A percentile compares a stretch with the other conserved stretches of the same genome.
Conservation (phyloP, 1,284 basidiomycete species). For the Paramarasmius palmivorus region DNA sequence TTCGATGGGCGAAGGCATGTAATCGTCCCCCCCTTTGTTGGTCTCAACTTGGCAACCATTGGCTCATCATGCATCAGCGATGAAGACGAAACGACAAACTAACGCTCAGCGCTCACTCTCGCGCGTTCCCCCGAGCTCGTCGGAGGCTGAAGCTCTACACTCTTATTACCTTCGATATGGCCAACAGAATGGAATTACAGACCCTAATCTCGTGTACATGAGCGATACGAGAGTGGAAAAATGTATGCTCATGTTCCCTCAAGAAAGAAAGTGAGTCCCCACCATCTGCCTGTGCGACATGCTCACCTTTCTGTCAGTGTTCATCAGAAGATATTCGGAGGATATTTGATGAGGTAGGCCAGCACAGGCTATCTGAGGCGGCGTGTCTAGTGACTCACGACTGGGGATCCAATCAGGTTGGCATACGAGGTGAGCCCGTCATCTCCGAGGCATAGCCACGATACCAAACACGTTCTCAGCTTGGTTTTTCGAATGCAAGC, state of each 20-base stretch:
- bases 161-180: slow-evolving; percentile 62
- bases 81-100: slow-evolving; percentile 56
- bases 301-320: slow-evolving; percentile 41
- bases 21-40: neutral
- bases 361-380: neutral
- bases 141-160: slow-evolving; percentile 70
- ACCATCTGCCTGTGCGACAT: neutral
- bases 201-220: slow-evolving; percentile 62
- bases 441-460: neutral
- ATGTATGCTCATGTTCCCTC: slow-evolving; percentile 82
- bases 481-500: slow-evolving; percentile 74
- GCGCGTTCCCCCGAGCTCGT: slow-evolving; percentile 70
- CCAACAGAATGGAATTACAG: slow-evolving; percentile 35
- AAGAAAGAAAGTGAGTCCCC: slow-evolving; percentile 74
- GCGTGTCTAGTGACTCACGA: neutral
- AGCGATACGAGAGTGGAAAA: slow-evolving; percentile 65
- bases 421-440: slow-evolving; percentile 56
- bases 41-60: neutral
- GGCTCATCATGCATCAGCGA: slow-evolving; percentile 23
- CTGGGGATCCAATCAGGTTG: slow-evolving; percentile 34
- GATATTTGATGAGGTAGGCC: slow-evolving; percentile 51
- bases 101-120: slow-evolving; percentile 59
- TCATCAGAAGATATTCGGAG: slow-evolving; percentile 81
- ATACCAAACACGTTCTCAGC: slow-evolving; percentile 41
- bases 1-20: slow-evolving; percentile 65